These are phyloP conservation scores for Capsicum pubescens DNA, from an alignment of 257 asterid genomes.

Conservation along the genomic window DNA sequence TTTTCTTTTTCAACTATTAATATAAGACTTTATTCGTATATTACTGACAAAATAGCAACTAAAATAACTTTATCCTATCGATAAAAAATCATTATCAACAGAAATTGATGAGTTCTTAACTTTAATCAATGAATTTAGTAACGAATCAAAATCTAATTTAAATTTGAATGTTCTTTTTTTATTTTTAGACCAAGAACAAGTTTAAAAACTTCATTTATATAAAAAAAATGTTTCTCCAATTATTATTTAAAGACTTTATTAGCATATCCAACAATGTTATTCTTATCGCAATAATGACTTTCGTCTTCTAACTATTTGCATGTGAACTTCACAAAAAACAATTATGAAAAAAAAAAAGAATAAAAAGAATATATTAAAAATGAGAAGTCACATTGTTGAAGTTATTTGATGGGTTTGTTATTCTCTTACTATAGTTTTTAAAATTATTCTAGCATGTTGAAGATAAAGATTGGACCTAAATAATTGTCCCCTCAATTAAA, in stretches of 20 bases:
- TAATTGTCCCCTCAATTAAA: background rate
- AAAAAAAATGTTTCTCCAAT: background rate
- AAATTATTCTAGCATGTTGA: background rate
- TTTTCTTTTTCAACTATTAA: too few relatives aligned
- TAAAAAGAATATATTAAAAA: background rate
- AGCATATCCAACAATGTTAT: background rate
- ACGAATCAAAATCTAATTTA: too few relatives aligned
- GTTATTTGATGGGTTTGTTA: background rate
- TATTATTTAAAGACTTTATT: background rate
- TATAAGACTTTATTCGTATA: background rate
- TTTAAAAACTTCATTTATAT: too few relatives aligned
- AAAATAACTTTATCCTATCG: too few relatives aligned
- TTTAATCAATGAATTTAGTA: too few relatives aligned
- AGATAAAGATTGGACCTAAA: conserved; percentile 5
- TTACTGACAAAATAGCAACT: background rate
- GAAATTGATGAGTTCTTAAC: too few relatives aligned
- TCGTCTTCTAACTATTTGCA: background rate
- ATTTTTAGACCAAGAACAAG: too few relatives aligned
- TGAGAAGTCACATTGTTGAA: conserved; percentile 16
- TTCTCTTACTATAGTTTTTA: background rate
- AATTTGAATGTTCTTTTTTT: too few relatives aligned
- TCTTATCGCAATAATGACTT: background rate
- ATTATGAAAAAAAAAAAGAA: background rate
- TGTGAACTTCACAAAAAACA: background rate
- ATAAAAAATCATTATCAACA: too few relatives aligned